Conservation (phyloP, 257 asterid species). For the Phtheirospermum japonicum region DNA sequence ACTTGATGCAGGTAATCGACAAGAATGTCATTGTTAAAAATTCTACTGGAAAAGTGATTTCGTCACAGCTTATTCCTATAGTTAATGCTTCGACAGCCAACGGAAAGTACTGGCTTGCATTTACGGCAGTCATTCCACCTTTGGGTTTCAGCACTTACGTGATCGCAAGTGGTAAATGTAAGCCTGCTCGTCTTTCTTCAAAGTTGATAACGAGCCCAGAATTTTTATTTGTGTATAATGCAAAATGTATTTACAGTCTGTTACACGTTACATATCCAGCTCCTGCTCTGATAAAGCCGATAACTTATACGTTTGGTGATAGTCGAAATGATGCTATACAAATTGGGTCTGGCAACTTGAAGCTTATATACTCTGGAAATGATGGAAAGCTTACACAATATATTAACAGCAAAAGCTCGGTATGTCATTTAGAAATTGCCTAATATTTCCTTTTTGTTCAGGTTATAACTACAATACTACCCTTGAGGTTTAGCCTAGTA, state of each 20-base stretch:
- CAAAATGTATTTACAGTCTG: slow-evolving; percentile 13
- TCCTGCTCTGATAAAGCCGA: slow-evolving; percentile 41
- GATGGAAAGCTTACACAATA: slow-evolving; percentile 66
- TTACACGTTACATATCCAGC: slow-evolving; percentile 37
- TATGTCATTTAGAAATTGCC: slow-evolving; percentile 32
- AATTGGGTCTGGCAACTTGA: slow-evolving; percentile 82
- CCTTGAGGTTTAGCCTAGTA: no score
- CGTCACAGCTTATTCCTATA: slow-evolving; percentile 71
- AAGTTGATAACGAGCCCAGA: background rate
- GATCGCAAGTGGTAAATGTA: slow-evolving; percentile 46
- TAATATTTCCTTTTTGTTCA: background rate
- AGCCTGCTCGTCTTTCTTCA: slow-evolving; percentile 19
- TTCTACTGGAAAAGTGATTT: slow-evolving; percentile 63
- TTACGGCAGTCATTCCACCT: slow-evolving; percentile 74
- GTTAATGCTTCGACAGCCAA: slow-evolving; percentile 50
- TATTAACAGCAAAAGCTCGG: slow-evolving; percentile 58
- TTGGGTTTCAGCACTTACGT: slow-evolving; percentile 81
- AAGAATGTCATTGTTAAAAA: slow-evolving; percentile 62
- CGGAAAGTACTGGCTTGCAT: slow-evolving; percentile 76
- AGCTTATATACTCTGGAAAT: slow-evolving; percentile 64
- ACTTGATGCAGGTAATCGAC: slow-evolving; percentile 55
- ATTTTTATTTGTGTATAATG: background rate
- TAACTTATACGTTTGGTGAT: slow-evolving; percentile 33
- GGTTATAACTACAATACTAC: background rate
- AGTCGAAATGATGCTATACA: slow-evolving; percentile 48